phyloP scores from a whole-genome alignment of 139 green algal species.

The Chlamydomonas applanata region DNA sequence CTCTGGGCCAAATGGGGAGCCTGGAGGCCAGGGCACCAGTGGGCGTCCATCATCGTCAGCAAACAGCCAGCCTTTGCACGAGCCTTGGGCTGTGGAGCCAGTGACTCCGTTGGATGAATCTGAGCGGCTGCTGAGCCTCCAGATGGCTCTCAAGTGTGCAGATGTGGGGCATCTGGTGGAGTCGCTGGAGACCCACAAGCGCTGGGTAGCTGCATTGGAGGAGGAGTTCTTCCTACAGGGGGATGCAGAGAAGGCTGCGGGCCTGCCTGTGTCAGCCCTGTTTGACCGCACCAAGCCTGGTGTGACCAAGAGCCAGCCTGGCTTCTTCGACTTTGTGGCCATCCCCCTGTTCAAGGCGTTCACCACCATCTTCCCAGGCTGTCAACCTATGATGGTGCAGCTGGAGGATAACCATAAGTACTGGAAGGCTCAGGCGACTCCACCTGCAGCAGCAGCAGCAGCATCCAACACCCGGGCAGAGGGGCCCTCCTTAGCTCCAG shows the following conservation, averaged over 20 bases:
- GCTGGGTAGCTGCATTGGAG: conserved; percentile 5
- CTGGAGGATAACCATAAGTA: conserved; percentile 16
- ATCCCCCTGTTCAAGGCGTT: conserved; percentile 16
- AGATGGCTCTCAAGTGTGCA: conserved; percentile 27
- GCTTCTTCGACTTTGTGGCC: conserved; percentile 24
- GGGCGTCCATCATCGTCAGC: no score
- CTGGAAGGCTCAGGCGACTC: not conserved
- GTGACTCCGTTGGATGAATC: conserved; percentile 10
- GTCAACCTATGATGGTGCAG: conserved; percentile 4
- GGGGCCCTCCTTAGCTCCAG: no score
- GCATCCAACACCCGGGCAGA: not conserved
- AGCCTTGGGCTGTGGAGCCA: not conserved
- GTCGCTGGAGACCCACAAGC: not conserved
- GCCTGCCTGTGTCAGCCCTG: conserved; percentile 38
- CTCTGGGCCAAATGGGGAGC: no score
- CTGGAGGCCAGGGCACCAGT: no score
- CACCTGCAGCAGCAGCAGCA: not conserved
- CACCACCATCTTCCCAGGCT: conserved; percentile 15
- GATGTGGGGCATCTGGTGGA: conserved; percentile 5
- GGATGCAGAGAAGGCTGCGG: conserved; percentile 27
- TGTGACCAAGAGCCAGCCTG: conserved; percentile 36
- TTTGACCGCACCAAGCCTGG: conserved; percentile 34
- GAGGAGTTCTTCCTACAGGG: conserved; percentile 39
- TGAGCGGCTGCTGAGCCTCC: conserved; percentile 23
- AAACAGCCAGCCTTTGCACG: no score